These are phyloP conservation scores for Terana coerulea DNA, from an alignment of 768 basidiomycete genomes.

Conservation along the genomic window DNA sequence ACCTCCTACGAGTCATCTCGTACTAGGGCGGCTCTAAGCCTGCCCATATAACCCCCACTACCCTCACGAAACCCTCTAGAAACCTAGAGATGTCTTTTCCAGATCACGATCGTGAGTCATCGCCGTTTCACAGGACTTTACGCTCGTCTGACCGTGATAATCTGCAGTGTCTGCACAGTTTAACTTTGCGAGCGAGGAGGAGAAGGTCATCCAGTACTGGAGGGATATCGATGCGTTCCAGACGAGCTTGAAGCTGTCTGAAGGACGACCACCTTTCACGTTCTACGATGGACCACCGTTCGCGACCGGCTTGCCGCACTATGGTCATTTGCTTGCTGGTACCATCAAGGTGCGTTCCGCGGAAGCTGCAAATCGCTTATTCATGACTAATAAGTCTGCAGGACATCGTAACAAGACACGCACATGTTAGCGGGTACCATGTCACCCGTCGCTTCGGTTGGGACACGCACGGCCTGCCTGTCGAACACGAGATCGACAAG, in stretches of 20 bases:
- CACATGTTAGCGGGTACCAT: constrained; percentile 88
- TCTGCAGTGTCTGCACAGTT: constrained; percentile 67
- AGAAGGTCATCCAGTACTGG: constrained; percentile 90
- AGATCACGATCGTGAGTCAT: constrained; percentile 25
- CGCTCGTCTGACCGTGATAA: constrained; percentile 13
- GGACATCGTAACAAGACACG: constrained; percentile 98
- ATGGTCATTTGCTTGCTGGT: constrained; percentile 90
- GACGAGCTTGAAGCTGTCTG: constrained; percentile 88
- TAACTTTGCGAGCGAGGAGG: constrained; percentile 84
- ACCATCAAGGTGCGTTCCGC: constrained; percentile 79
- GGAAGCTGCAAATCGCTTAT: not conserved
- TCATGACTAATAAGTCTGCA: constrained; percentile 30
- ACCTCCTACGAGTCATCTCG: constrained; percentile 12
- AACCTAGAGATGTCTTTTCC: constrained; percentile 24
- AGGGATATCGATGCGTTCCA: constrained; percentile 96
- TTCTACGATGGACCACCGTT: constrained; percentile 99
- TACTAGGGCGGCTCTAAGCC: constrained; percentile 9
- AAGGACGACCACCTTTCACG: constrained; percentile 85
- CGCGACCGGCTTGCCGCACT: constrained; percentile 95
- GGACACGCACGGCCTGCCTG: constrained; percentile 98
- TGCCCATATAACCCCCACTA: constrained; percentile 1
- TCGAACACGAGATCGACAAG: constrained; percentile 99
- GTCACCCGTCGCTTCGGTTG: constrained; percentile 95
- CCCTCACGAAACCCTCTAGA: not conserved
- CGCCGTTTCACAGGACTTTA: not conserved